These are phyloP conservation scores for Ophiocordyceps camponoti-rufipedis DNA, from an alignment of 2,329 filamentous ascomycete genomes.

Conservation along the genomic window DNA sequence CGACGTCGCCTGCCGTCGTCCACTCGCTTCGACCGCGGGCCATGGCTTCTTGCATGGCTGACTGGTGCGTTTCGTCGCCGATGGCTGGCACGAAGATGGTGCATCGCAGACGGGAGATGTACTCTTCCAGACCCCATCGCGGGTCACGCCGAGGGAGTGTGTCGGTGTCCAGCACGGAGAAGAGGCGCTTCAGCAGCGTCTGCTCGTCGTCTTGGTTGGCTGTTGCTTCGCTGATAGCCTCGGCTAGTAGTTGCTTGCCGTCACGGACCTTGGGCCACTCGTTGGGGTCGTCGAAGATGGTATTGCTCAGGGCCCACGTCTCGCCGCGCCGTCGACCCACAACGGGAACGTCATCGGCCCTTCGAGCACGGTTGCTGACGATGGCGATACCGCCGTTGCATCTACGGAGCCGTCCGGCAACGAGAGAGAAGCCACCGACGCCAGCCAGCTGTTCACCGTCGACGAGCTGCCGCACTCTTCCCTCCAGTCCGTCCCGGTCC, in stretches of 20 bases:
- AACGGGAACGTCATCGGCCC: slow-evolving; percentile 35
- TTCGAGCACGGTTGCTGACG: slow-evolving; percentile 40
- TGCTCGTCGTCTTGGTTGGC: slow-evolving; percentile 21
- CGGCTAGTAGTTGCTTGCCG: slow-evolving; percentile 27
- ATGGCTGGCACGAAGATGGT: slow-evolving; percentile 45
- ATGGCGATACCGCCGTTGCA: slow-evolving; percentile 36
- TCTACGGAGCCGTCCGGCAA: slow-evolving; percentile 40
- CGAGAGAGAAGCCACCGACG: slow-evolving; percentile 47
- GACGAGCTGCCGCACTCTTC: slow-evolving; percentile 34
- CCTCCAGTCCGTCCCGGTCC: slow-evolving; percentile 24
- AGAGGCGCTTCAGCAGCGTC: slow-evolving; percentile 30
- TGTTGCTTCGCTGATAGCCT: slow-evolving; percentile 22
- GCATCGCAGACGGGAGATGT: slow-evolving; percentile 33
- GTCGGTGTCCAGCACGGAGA: slow-evolving; percentile 35
- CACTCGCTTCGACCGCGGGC: slow-evolving; percentile 18
- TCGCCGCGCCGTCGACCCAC: slow-evolving; percentile 31
- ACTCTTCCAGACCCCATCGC: slow-evolving; percentile 30
- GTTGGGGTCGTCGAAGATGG: slow-evolving; percentile 31
- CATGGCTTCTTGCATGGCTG: slow-evolving; percentile 24
- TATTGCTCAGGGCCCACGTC: slow-evolving; percentile 44
- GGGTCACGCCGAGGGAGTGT: slow-evolving; percentile 27
- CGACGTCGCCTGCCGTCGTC: neutral
- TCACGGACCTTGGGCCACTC: slow-evolving; percentile 43
- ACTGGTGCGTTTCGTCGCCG: slow-evolving; percentile 26
- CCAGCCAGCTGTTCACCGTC: slow-evolving; percentile 34